A percentile compares a stretch with the other conserved stretches of the same genome.
These are phyloP conservation scores for Plenodomus biglobosus DNA, from an alignment of 2,329 filamentous ascomycete genomes.

Conservation along the genomic window DNA sequence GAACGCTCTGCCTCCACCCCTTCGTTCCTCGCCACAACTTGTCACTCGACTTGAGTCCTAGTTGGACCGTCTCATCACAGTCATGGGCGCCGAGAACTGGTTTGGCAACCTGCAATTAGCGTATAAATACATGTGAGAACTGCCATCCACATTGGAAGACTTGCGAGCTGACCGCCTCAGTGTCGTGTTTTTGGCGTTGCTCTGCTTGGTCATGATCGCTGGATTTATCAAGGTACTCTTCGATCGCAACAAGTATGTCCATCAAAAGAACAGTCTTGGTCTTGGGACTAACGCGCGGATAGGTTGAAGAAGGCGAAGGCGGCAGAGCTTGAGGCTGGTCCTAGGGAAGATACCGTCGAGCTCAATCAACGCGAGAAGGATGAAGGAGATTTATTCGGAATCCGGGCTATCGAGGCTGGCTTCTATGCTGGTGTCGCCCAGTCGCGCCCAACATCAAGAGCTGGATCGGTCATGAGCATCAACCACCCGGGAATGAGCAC, in stretches of 20 bases:
- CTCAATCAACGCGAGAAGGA: conserved; percentile 42
- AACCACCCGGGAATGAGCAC: conserved; percentile 36
- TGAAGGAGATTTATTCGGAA: conserved; percentile 45
- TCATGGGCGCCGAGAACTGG: conserved; percentile 31
- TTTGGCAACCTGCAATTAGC: conserved; percentile 40
- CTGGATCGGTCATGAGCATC: conserved; percentile 28
- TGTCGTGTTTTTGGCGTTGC: conserved; percentile 37
- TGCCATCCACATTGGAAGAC: background rate
- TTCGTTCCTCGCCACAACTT: background rate
- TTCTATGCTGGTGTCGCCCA: conserved; percentile 46
- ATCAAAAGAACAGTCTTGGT: background rate
- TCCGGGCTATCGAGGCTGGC: conserved; percentile 47
- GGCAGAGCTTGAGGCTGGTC: conserved; percentile 27
- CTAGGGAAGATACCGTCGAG: conserved; percentile 39
- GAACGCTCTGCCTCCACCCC: background rate
- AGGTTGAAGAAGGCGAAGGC: conserved; percentile 38
- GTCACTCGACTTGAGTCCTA: background rate
- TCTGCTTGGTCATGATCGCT: conserved; percentile 36
- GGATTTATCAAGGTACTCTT: conserved; percentile 41
- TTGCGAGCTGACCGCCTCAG: conserved; percentile 22
- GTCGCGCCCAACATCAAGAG: conserved; percentile 43
- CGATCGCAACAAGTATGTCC: conserved; percentile 39
- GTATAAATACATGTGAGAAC: conserved; percentile 43
- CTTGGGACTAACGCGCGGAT: conserved; percentile 10
- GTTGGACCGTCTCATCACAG: conserved; percentile 2